Base-by-base conservation (phyloP, 345 rosid genomes). In the Clausena lansium region DNA sequence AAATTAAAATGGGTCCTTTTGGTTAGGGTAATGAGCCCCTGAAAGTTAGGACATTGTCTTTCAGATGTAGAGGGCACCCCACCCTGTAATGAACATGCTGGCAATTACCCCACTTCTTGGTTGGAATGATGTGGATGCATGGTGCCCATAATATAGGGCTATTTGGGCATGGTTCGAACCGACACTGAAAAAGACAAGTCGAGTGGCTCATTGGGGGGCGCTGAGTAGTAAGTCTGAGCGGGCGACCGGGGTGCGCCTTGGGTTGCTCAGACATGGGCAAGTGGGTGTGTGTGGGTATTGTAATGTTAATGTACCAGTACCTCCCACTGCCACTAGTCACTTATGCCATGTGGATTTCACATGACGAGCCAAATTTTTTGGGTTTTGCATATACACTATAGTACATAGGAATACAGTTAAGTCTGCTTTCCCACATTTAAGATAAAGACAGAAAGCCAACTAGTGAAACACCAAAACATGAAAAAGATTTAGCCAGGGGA, bases 1-100 rank as follows among this genome's bases (percentile, higher is more conserved):
- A 11, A 30, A 17, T 33, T 60, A 2, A 30, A 19, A 77, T 82
- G 84, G 87, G 87, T 54, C 78, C 82, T 67, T 24, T 33, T 33
- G 50, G 17, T 15, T 25, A 67, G 58, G 83, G 77, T n/a, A 73
- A 74, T 38, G 73, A 85, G 83, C 85, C 85, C 91, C 89, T 70
- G 74, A 77, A 88, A 83, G 81, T 55, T 54, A 67, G 88, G 91
- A 78, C 88, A 82, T 13, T 85, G 88, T 83, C 84, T 76, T 80
- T 57, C 79, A 30, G 71, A 83, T 71, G 61, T 79, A 30, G 75
- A 81, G 74, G 61, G 32, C 85, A 80, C 87, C 86, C 89, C 85
- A 84, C 88, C 77, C 52, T 81, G 80, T 66, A 32, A 78, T 60
- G 80, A 64, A 84, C 84, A 80, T 76, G 82, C 82, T 83, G 71